Percentiles rank a stretch among this genome's conserved stretches.
Conservation (phyloP, 169 alveolate species). For the Eimeria zaria region DNA sequence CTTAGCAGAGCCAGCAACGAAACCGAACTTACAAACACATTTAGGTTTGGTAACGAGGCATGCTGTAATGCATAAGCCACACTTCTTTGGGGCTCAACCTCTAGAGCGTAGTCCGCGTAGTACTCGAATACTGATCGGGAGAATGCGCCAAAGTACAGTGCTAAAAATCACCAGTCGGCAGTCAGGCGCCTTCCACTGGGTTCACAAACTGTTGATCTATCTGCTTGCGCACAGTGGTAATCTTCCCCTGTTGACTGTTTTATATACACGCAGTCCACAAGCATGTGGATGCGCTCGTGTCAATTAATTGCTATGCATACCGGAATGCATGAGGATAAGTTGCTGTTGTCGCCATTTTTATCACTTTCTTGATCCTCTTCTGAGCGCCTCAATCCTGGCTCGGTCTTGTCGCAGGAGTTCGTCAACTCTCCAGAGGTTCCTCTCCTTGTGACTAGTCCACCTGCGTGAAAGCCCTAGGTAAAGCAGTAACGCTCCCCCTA, state of each 20-base stretch:
- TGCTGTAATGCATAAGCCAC: not conserved
- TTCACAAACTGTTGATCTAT: not conserved
- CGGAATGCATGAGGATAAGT: not conserved
- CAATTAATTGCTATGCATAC: not conserved
- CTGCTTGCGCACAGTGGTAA: not conserved
- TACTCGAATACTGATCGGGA: not conserved
- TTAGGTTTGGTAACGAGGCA: not conserved
- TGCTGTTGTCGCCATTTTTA: not conserved
- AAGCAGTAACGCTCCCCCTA: not conserved
- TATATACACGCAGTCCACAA: not conserved
- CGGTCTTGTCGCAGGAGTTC: slow-evolving; percentile 41
- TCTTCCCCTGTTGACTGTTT: not conserved
- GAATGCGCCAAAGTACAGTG: not conserved
- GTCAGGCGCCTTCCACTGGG: not conserved
- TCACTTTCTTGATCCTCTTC: not conserved
- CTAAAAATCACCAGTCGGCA: not conserved
- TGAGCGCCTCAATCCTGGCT: not conserved
- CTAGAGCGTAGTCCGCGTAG: not conserved
- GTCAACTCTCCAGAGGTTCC: slow-evolving; percentile 31
- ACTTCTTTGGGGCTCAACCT: not conserved
- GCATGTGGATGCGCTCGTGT: not conserved
- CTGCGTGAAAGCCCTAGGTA: slow-evolving; percentile 17
- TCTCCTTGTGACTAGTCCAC: slow-evolving; percentile 30
- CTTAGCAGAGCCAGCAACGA: not conserved
- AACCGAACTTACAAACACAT: not conserved